phyloP scores from a whole-genome alignment of 2,329 filamentous ascomycete genomes.

The Chaetomium strumarium region DNA sequence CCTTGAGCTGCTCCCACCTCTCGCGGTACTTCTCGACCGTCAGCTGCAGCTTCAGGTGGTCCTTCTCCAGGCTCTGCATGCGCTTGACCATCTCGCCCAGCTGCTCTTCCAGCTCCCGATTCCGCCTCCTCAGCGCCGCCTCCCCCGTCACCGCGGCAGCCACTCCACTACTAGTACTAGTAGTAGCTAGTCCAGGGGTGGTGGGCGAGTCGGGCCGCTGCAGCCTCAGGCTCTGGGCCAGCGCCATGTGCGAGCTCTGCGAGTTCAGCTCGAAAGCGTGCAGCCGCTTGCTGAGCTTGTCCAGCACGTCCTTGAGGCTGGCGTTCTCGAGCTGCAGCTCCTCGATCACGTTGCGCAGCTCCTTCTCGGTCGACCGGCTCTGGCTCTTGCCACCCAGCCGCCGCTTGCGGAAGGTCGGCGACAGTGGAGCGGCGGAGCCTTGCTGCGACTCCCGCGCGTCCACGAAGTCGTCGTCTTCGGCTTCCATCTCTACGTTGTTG shows the following conservation, averaged over 20 bases:
- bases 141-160: constrained; percentile 24
- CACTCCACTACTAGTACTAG: constrained; percentile 22
- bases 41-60: constrained; percentile 49
- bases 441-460: constrained; percentile 67
- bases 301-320: constrained; percentile 75
- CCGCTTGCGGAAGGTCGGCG: constrained; percentile 16
- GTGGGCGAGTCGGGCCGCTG: constrained; percentile 52
- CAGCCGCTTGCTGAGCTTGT: constrained; percentile 80
- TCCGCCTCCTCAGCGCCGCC: constrained; percentile 42
- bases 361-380: constrained; percentile 23
- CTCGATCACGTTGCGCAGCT: constrained; percentile 66
- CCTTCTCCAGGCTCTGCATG: constrained; percentile 60
- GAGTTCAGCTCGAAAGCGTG: constrained; percentile 90
- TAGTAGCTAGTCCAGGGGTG: too few species aligned
- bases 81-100: constrained; percentile 52
- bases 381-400: background rate
- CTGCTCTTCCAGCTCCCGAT: constrained; percentile 63
- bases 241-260: constrained; percentile 76
- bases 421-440: constrained; percentile 26
- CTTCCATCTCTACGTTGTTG: constrained; percentile 57
- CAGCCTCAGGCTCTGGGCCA: constrained; percentile 75
- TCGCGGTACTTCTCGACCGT: constrained; percentile 54
- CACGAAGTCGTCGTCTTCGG: constrained; percentile 79
- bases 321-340: constrained; percentile 86
- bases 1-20: constrained; percentile 57